A percentile compares a stretch with the other conserved stretches of the same genome.
Conservation (phyloP, 331 rosid genomes). For the Spiraea crenata region DNA sequence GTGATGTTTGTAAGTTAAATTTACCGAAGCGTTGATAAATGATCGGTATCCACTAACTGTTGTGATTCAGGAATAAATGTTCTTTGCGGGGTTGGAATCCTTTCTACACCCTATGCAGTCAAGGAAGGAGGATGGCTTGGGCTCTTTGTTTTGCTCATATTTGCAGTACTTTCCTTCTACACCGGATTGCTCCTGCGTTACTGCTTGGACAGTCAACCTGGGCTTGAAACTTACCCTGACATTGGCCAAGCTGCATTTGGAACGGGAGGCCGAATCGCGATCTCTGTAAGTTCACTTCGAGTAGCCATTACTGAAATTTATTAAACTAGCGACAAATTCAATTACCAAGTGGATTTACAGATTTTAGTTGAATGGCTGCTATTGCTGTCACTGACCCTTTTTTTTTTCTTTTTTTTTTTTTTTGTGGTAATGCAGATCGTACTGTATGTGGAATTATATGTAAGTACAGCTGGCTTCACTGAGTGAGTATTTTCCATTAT, state of each 20-base stretch:
- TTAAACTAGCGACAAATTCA: neutral
- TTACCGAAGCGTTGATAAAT: too few species aligned
- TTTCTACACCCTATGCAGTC: constrained; percentile 86
- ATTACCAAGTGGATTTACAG: neutral
- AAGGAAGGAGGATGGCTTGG: constrained; percentile 94
- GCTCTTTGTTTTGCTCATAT: constrained; percentile 54
- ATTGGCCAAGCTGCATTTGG: constrained; percentile 99
- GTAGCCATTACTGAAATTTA: too few species aligned
- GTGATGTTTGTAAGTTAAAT: too few species aligned
- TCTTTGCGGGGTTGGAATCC: constrained; percentile 93
- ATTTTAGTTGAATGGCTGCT: neutral
- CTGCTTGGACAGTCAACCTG: constrained; percentile 92
- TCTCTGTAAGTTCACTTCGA: constrained; percentile 55
- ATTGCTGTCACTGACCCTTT: neutral
- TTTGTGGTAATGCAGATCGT: constrained; percentile 67
- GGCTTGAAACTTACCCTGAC: constrained; percentile 96
- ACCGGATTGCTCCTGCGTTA: constrained; percentile 80
- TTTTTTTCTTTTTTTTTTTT: constrained; percentile 15
- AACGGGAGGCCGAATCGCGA: constrained; percentile 60
- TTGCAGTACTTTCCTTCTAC: constrained; percentile 70
- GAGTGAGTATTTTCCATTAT: constrained; percentile 18
- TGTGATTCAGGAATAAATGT: constrained; percentile 74
- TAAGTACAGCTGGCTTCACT: constrained; percentile 49
- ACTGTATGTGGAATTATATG: constrained; percentile 86
- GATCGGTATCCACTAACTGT: constrained; percentile 1